Evolutionary conservation across 2,329 filamentous ascomycete species (phyloP).

Genomic region (Stagonosporopsis tanaceti): DNA sequence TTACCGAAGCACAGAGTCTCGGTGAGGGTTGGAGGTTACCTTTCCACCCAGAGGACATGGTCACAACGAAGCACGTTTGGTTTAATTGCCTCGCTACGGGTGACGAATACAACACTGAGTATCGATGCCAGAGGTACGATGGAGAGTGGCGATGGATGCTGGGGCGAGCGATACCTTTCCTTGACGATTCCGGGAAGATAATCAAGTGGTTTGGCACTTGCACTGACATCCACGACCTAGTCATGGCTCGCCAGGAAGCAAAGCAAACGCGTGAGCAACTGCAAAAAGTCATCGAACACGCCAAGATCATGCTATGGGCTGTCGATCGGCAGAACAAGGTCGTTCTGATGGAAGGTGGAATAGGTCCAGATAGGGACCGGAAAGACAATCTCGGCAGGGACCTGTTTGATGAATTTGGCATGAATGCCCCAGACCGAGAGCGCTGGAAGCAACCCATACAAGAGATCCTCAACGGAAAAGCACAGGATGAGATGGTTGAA

Average conservation of each 20-base stretch:
- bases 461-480: conserved; percentile 68
- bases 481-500: conserved; percentile 69
- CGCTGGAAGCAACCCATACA: conserved; percentile 66
- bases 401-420: conserved; percentile 69
- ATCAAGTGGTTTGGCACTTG: conserved; percentile 84
- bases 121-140: conserved; percentile 70
- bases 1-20: conserved; percentile 68
- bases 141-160: conserved; percentile 83
- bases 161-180: conserved; percentile 73
- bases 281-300: conserved; percentile 75
- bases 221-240: conserved; percentile 79
- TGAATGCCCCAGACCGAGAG: conserved; percentile 41
- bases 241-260: conserved; percentile 71
- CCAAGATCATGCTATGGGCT: conserved; percentile 78
- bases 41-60: conserved; percentile 75
- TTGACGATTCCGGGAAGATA: conserved; percentile 71
- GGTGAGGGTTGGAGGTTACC: conserved; percentile 69
- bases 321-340: conserved; percentile 69
- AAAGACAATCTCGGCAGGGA: conserved; percentile 62
- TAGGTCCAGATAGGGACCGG: conserved; percentile 55
- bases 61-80: conserved; percentile 66
- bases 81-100: conserved; percentile 70
- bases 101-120: conserved; percentile 71
- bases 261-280: conserved; percentile 74
- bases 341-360: conserved; percentile 74